Conservation (phyloP, 768 basidiomycete genomes). For the Podaxis carcinomalis region DNA sequence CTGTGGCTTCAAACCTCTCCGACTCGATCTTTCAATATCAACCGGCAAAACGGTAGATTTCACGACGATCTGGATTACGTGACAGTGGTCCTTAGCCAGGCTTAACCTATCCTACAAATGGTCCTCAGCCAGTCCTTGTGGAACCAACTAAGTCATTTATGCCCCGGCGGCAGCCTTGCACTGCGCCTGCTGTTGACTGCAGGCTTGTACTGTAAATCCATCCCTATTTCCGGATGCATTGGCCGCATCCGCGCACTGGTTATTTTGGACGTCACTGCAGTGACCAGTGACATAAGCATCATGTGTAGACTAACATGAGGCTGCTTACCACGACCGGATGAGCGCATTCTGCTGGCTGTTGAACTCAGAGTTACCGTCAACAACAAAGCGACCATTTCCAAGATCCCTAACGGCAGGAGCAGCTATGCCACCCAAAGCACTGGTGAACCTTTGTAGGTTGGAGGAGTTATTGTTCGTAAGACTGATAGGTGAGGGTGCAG, state of each 20-base stretch:
- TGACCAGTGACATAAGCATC: not conserved
- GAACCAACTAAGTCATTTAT: not conserved
- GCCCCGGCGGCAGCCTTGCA: constrained; percentile 28
- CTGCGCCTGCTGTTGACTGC: constrained; percentile 38
- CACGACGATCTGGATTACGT: not conserved
- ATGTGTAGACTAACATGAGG: not conserved
- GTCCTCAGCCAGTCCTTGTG: not conserved
- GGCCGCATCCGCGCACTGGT: constrained; percentile 54
- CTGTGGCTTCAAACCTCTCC: no score
- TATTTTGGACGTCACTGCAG: constrained; percentile 50
- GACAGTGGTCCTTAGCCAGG: not conserved
- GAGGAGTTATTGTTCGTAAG: not conserved
- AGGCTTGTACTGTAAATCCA: constrained; percentile 42
- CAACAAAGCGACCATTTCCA: constrained; percentile 44
- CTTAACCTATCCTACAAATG: not conserved
- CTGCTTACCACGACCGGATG: constrained; percentile 40
- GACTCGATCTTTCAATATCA: no score
- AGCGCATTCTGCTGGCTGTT: constrained; percentile 41
- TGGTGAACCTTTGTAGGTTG: constrained; percentile 50
- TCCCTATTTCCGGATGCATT: constrained; percentile 46
- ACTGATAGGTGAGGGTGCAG: not conserved
- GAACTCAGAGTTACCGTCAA: constrained; percentile 43
- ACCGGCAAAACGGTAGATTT: no score
- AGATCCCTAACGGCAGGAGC: constrained; percentile 40
- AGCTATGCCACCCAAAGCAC: constrained; percentile 39